Base-by-base conservation (phyloP, 129 eudicot genomes). In the Pseudognaphalium luteoalbum region DNA sequence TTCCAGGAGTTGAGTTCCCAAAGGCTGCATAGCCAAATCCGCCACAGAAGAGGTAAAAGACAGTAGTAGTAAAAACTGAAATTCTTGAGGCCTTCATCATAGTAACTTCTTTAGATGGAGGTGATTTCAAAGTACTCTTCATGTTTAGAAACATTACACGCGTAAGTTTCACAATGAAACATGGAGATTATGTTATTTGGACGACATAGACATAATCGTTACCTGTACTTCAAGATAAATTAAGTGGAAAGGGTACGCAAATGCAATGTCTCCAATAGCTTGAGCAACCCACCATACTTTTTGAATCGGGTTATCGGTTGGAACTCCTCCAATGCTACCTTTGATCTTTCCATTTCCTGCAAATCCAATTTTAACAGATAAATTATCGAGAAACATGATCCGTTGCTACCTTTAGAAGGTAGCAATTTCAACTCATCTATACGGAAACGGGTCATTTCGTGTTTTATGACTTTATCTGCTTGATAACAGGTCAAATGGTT, bases 11-110 rank as follows among this genome's bases (percentile, higher is more conserved):
- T 16, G 81, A 66, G 70, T 88, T 78, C 61, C 98, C 98, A 32
- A 92, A 88, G 30, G 98, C 92, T 11, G 96, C 98, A 72, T 92
- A 92, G 16, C 96, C 98, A 58, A 90, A 83, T 41, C 96, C 94
- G 72, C 90, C 96, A 78, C 94, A 90, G 59, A 88, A 84, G 52
- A 88, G 81, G 89, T 93, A 87, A 83, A 93, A 88, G 54, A 88
- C 78, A n/a, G 91, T 82, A 14, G 91, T 87, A 1, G 81, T 74
- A 30, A 70, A 44, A 50, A 88, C 73, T 14, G 91, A 85, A 33
- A 86, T 81, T 29, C 80, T 79, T 11, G 96, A 85, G 8, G 93
- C 97, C 80, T 85, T 90, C 84, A 78, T 85, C 97, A 93, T 88
- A 66, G 91, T 91, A 33, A 32, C 74, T 77, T 81, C 80, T 74